phyloP scores from a whole-genome alignment of 2,329 filamentous ascomycete genomes.

The Hypomyces perniciosus region DNA sequence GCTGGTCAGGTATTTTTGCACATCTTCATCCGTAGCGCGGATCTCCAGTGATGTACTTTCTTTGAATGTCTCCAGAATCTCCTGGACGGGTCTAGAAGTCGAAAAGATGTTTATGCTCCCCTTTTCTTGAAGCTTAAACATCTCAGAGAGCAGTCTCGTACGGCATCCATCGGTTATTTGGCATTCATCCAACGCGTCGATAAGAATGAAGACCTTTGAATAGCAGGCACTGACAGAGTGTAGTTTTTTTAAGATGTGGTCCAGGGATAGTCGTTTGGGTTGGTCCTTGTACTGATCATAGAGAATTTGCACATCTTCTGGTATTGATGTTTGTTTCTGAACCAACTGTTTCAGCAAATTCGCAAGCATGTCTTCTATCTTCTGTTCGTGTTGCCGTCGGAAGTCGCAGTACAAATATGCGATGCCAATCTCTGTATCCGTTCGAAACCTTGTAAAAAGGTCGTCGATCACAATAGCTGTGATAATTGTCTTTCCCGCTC shows the following conservation, averaged over 20 bases:
- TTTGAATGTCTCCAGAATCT: neutral
- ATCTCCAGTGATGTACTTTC: neutral
- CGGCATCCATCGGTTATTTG: neutral
- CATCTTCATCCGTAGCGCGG: neutral
- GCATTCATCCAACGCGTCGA: neutral
- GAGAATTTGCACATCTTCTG: neutral
- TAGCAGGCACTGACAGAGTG: neutral
- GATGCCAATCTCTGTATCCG: neutral
- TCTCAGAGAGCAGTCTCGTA: neutral
- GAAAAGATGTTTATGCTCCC: neutral
- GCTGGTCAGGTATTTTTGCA: neutral
- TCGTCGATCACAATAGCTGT: conserved; percentile 37
- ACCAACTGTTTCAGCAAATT: neutral
- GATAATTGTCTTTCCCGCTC: conserved; percentile 44
- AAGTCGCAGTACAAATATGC: conserved; percentile 1
- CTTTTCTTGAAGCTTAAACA: neutral
- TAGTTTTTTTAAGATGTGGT: neutral
- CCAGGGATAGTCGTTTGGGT: neutral
- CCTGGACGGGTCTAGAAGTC: neutral
- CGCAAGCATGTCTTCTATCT: neutral
- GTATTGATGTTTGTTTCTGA: neutral
- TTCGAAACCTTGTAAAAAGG: neutral
- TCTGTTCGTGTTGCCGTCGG: neutral
- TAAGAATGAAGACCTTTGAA: too few relatives aligned
- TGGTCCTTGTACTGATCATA: neutral